phyloP scores from a whole-genome alignment of 1,284 basidiomycete genomes.

The Moesziomyces sp. region DNA sequence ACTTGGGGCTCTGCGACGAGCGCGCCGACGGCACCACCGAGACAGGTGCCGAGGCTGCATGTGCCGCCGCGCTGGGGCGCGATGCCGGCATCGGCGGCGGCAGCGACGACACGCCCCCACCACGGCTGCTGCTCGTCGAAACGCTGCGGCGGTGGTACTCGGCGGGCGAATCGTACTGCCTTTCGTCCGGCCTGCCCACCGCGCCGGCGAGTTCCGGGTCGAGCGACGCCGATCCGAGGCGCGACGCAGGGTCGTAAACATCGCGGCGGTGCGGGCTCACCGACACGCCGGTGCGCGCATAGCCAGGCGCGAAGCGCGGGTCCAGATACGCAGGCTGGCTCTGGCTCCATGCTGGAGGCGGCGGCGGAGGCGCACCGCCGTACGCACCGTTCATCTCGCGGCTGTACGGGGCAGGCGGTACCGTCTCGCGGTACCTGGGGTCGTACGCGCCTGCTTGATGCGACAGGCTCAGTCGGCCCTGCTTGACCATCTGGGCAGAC shows the following conservation, averaged over 20 bases:
- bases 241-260: conserved; percentile 24
- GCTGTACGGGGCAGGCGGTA: conserved; percentile 32
- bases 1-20: conserved; percentile 51
- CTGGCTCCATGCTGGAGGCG: conserved; percentile 28
- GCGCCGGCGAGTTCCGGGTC: conserved; percentile 38
- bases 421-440: conserved; percentile 38
- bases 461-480: conserved; percentile 45
- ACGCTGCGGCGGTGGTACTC: conserved; percentile 41
- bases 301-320: conserved; percentile 29
- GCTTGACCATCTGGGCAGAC: conserved; percentile 36
- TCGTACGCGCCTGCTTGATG: conserved; percentile 19
- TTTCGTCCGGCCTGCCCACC: not conserved
- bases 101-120: conserved; percentile 17
- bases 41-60: conserved; percentile 40
- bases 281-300: conserved; percentile 35
- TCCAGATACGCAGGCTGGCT: conserved; percentile 27
- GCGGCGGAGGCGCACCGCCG: conserved; percentile 13
- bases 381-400: conserved; percentile 18
- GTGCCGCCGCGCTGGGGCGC: conserved; percentile 6
- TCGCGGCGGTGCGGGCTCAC: conserved; percentile 29
- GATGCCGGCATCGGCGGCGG: conserved; percentile 20
- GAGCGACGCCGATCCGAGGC: conserved; percentile 22
- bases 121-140: conserved; percentile 42
- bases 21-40: conserved; percentile 41
- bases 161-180: conserved; percentile 9